Percentiles rank a stretch among this genome's conserved stretches.
Evolutionary conservation across 768 basidiomycete genomes (phyloP).

Genomic region (Xanthoconium purpureum): DNA sequence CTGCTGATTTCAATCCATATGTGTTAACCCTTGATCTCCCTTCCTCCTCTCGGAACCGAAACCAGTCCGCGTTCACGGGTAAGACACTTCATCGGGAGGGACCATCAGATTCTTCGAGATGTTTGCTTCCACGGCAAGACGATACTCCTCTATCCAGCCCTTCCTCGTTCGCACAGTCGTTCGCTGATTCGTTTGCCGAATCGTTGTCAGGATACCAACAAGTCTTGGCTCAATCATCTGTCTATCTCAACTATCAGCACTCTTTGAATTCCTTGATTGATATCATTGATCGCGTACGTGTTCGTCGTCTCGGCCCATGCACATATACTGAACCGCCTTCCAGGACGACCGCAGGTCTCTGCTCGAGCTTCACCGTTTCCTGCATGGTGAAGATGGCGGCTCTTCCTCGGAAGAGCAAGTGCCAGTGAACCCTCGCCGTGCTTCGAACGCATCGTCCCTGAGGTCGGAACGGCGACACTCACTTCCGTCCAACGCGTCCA

Average conservation of each 20-base stretch:
- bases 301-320: neutral
- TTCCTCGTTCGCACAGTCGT: conserved; percentile 18
- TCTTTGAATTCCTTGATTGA: conserved; percentile 79
- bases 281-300: conserved; percentile 72
- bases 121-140: conserved; percentile 40
- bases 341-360: conserved; percentile 78
- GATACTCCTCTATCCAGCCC: conserved; percentile 18
- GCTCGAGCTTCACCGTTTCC: conserved; percentile 68
- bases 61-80: conserved; percentile 47
- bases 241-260: conserved; percentile 76
- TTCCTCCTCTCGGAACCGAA: conserved; percentile 38
- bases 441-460: conserved; percentile 38
- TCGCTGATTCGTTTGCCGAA: conserved; percentile 20
- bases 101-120: conserved; percentile 61
- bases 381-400: conserved; percentile 37
- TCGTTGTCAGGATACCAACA: conserved; percentile 17
- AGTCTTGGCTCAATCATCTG: conserved; percentile 38
- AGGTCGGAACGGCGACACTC: conserved; percentile 67
- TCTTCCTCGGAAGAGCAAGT: conserved; percentile 23
- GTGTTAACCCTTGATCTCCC: conserved; percentile 21
- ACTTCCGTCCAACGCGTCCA: conserved; percentile 61
- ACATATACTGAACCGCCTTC: conserved; percentile 3
- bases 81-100: conserved; percentile 50
- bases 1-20: conserved; percentile 16
- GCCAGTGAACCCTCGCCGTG: conserved; percentile 21